A percentile compares a stretch with the other conserved stretches of the same genome.
These are phyloP conservation scores for Neofusicoccum ribis DNA, from an alignment of 2,329 filamentous ascomycete genomes.

Conservation along the genomic window DNA sequence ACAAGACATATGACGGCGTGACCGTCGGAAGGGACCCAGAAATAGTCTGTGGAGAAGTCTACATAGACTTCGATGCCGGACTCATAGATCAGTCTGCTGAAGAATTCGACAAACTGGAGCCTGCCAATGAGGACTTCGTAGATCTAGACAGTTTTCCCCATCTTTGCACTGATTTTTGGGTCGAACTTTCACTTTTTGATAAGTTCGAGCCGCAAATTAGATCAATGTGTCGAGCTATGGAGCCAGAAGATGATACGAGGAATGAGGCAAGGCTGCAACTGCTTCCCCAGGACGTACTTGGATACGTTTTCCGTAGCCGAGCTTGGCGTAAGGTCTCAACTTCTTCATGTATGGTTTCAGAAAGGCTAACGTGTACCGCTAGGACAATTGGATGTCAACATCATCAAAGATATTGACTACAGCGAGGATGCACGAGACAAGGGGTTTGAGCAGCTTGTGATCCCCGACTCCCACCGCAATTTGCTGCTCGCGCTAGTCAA, in stretches of 20 bases:
- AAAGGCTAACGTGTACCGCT: background rate
- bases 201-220: background rate
- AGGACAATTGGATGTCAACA: slow-evolving; percentile 16
- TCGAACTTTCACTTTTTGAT: too few relatives aligned
- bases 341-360: background rate
- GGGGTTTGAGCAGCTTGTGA: slow-evolving; percentile 28
- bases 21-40: background rate
- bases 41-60: slow-evolving; percentile 22
- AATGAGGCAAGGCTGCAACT: slow-evolving; percentile 11
- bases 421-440: background rate
- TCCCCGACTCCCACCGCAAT: slow-evolving; percentile 31
- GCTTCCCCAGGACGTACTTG: slow-evolving; percentile 7
- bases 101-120: too few relatives aligned
- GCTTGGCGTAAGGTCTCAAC: slow-evolving; percentile 10
- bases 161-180: too few relatives aligned
- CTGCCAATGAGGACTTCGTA: too few relatives aligned
- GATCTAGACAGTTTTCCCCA: too few relatives aligned
- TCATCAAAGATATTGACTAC: slow-evolving; percentile 19
- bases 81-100: background rate
- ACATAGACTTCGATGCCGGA: slow-evolving; percentile 19
- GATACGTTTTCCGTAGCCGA: slow-evolving; percentile 21
- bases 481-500: slow-evolving; percentile 35
- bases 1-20: slow-evolving; percentile 20
- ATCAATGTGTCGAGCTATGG: background rate
- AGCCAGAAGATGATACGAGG: background rate